Evolutionary conservation across 768 basidiomycete genomes (phyloP), one percentile per base, ranked within the genome.

Genomic region (Suillus subluteus): DNA sequence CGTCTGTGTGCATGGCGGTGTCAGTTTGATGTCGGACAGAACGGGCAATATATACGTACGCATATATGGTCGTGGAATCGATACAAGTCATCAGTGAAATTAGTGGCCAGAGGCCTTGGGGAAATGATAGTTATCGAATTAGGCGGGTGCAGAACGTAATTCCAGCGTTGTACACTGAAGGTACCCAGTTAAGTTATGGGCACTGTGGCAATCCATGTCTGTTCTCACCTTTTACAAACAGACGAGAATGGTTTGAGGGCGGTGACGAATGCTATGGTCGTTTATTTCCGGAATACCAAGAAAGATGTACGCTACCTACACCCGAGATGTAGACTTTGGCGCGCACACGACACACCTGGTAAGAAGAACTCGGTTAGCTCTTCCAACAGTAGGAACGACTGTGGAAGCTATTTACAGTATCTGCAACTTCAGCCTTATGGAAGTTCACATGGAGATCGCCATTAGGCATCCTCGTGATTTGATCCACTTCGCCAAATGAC

Each of bases 381-480:
- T 18, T 30, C 43, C 38, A 58, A 68, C 35, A 13, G 8, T 16
- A 55, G 18, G 62, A 15, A 32, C 16, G 35, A 46, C 41, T 21
- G 38, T 32, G 56, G 12, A 46, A 37, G 37, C 13, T 62, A 81
- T 88, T 35, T 73, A 92, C 92, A 8, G 90, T 93, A 68, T 93
- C 92, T 26, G 92, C 92, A 12, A 94, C 91, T 66, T 93, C 91
- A 61, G 88, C 83, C 63, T 85, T 87, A 58, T 86, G 84, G 72
- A 92, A 94, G 71, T 89, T 87, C 59, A 94, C 82, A 71, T 91
- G 88, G n/a, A 93, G 78, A 76, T 94, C 91, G 54, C 89, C 90
- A 68, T 91, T 92, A 61, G 88, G 88, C 82, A 90, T 86, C 62
- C 91, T 82, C 44, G 82, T 84, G 73, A 94, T 91, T 68, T 88